These are phyloP conservation scores for Coniferiporia weirii DNA, from an alignment of 1,284 basidiomycete genomes.

Conservation along the genomic window DNA sequence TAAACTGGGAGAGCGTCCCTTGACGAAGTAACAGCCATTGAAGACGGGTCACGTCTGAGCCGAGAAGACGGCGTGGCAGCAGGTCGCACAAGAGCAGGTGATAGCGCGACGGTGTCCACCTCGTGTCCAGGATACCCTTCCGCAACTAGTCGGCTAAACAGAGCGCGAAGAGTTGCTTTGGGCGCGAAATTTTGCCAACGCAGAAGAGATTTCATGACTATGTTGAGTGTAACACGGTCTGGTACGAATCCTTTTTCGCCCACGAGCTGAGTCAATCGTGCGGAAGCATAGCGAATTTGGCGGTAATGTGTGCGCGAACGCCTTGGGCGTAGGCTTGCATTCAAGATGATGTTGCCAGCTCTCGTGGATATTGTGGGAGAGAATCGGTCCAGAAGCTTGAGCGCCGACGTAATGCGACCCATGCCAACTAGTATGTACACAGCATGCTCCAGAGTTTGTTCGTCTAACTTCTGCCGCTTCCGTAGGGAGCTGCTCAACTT, in stretches of 20 bases:
- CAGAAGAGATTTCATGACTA: conserved; percentile 52
- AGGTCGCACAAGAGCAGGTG: background rate
- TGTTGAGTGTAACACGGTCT: conserved; percentile 62
- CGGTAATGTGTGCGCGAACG: conserved; percentile 35
- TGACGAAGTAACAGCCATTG: no score
- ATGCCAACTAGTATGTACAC: conserved; percentile 32
- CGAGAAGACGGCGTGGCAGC: no score
- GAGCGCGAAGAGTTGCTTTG: conserved; percentile 35
- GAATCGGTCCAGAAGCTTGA: conserved; percentile 34
- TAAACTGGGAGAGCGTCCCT: conserved; percentile 25
- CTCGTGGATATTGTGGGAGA: conserved; percentile 29
- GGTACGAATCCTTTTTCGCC: conserved; percentile 40
- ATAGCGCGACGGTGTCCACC: conserved; percentile 9
- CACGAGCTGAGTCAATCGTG: conserved; percentile 36
- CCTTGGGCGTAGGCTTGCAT: conserved; percentile 33
- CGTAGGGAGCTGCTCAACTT: conserved; percentile 1
- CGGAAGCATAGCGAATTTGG: conserved; percentile 38
- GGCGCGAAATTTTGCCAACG: conserved; percentile 41
- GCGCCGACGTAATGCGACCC: conserved; percentile 37
- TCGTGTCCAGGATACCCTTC: conserved; percentile 47
- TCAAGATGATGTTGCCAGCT: conserved; percentile 49
- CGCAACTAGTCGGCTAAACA: conserved; percentile 58
- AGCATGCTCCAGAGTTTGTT: conserved; percentile 19
- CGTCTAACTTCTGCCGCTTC: conserved; percentile 19
- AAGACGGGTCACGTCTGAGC: no score